Conservation (phyloP, 495 filamentous ascomycete species). For the Cercophora samala region DNA sequence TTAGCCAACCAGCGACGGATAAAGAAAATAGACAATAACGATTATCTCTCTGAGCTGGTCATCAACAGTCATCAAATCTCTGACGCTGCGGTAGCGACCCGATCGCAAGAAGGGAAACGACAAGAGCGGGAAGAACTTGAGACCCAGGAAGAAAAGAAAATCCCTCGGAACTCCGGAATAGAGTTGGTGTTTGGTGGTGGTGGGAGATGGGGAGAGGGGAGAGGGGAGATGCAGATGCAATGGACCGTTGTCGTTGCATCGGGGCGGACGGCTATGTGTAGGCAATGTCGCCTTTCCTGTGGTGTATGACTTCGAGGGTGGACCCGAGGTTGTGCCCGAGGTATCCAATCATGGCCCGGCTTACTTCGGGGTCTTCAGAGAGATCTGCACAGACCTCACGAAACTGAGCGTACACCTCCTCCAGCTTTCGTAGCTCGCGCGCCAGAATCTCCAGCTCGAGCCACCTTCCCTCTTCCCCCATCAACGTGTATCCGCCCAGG, state of each 20-base stretch:
- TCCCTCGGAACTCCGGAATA: slow-evolving; percentile 5
- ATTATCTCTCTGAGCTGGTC: slow-evolving; percentile 19
- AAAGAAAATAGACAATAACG: slow-evolving; percentile 18
- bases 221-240: background rate
- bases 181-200: background rate
- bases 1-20: background rate
- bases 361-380: slow-evolving; percentile 41
- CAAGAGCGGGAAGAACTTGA: slow-evolving; percentile 2
- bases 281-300: slow-evolving; percentile 36
- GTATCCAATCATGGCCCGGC: slow-evolving; percentile 42
- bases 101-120: background rate
- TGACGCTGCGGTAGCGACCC: background rate
- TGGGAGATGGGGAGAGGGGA: too few species aligned
- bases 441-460: slow-evolving; percentile 46
- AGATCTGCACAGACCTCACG: slow-evolving; percentile 40
- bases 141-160: slow-evolving; percentile 2
- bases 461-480: slow-evolving; percentile 43
- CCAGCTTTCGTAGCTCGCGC: slow-evolving; percentile 46
- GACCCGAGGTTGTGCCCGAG: slow-evolving; percentile 40
- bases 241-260: slow-evolving; percentile 11
- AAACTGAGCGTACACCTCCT: slow-evolving; percentile 43
- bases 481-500: slow-evolving; percentile 43
- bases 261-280: slow-evolving; percentile 11
- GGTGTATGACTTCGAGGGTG: slow-evolving; percentile 36
- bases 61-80: slow-evolving; percentile 14